phyloP scores from a whole-genome alignment of 176 grass and related monocot genomes.

The Panicum miliaceum region DNA sequence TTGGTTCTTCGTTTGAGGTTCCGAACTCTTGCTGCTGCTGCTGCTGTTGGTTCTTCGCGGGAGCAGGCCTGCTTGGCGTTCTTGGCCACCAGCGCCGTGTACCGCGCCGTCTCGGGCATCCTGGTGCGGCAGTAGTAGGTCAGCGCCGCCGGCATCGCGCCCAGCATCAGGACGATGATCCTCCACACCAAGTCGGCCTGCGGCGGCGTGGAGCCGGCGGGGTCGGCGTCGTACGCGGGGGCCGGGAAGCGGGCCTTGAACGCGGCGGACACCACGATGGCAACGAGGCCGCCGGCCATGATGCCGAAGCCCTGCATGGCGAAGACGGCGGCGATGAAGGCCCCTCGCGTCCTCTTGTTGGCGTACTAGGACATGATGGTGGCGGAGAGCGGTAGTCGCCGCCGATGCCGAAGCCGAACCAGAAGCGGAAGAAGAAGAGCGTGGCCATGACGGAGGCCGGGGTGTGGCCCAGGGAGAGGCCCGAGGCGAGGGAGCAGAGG shows the following conservation, averaged over 20 bases:
- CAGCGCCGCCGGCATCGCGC: slow-evolving; percentile 56
- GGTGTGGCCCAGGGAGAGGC: slow-evolving; percentile 64
- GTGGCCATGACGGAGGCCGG: slow-evolving; percentile 59
- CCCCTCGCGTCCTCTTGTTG: slow-evolving; percentile 76
- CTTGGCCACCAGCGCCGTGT: slow-evolving; percentile 70
- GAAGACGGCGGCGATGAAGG: slow-evolving; percentile 91
- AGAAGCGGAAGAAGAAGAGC: slow-evolving; percentile 94
- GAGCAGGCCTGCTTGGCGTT: slow-evolving; percentile 67
- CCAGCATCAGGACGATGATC: slow-evolving; percentile 75
- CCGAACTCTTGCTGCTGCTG: slow-evolving; percentile 35
- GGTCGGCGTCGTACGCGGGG: slow-evolving; percentile 49
- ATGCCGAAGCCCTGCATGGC: slow-evolving; percentile 91
- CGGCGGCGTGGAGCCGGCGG: slow-evolving; percentile 46
- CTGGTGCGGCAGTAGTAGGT: slow-evolving; percentile 84
- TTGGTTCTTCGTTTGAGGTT: too few species aligned
- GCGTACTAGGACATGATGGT: slow-evolving; percentile 99
- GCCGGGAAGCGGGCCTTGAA: slow-evolving; percentile 55
- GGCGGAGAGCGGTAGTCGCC: slow-evolving; percentile 78
- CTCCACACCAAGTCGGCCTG: slow-evolving; percentile 70
- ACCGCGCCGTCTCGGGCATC: slow-evolving; percentile 88
- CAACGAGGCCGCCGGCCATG: slow-evolving; percentile 62
- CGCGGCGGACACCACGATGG: slow-evolving; percentile 58
- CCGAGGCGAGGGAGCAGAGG: slow-evolving; percentile 71
- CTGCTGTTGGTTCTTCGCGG: too few species aligned
- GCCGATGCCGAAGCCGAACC: slow-evolving; percentile 95